phyloP scores from a whole-genome alignment of 805 yeast genomes.

The Yarrowia sp. region DNA sequence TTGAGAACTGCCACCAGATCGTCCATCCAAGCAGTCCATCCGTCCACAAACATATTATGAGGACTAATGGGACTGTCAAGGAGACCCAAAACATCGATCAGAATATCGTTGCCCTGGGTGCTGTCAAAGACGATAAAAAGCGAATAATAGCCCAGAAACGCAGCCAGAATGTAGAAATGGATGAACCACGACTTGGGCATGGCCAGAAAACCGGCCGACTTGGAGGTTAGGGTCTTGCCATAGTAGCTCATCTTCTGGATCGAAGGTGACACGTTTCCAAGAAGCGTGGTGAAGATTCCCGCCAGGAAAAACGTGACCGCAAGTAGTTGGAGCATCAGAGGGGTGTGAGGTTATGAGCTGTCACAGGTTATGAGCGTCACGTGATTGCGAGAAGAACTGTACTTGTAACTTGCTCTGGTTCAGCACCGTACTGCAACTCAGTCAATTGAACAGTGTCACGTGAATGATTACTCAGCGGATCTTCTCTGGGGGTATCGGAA shows the following conservation, averaged over 20 bases:
- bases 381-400: background rate
- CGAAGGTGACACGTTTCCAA: conserved; percentile 3
- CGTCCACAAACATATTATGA: background rate
- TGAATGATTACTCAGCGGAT: background rate
- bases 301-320: conserved; percentile 12
- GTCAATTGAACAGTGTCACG: background rate
- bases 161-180: conserved; percentile 32
- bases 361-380: background rate
- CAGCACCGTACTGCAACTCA: no score
- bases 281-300: conserved; percentile 9
- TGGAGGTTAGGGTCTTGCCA: conserved; percentile 21
- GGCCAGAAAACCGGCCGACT: background rate
- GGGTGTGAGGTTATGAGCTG: no score
- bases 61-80: conserved; percentile 8
- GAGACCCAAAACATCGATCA: conserved; percentile 16
- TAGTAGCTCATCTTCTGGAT: conserved; percentile 6
- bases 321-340: conserved; percentile 19
- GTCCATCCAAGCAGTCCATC: conserved; percentile 5
- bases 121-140: conserved; percentile 1
- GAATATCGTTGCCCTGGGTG: background rate
- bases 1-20: background rate
- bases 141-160: conserved; percentile 15
- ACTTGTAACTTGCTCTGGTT: no score
- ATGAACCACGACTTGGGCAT: conserved; percentile 26
- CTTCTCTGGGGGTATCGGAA: background rate